Evolutionary conservation across 129 eudicot genomes (phyloP), one percentile per base, ranked within the genome.

Genomic region (Artemisia tridentata): DNA sequence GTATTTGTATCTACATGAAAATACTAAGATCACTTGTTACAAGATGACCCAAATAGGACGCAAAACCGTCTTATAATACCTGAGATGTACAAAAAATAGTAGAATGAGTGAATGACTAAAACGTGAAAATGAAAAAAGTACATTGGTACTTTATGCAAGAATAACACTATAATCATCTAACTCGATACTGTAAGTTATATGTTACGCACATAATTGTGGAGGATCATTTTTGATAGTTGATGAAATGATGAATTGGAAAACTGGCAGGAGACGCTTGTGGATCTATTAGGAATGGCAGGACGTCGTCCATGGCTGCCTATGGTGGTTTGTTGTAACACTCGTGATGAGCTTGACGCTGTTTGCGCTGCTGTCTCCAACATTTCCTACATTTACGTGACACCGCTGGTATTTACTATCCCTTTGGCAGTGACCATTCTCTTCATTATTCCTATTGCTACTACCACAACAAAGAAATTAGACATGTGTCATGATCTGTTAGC

Each of bases 281-380:
- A 90, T 71, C 84, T 95, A 4, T 64, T 90, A 58, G 83, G 93
- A 72, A 83, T 86, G 87, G 96, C 96, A 3, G 96, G 97, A 2
- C 89, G 91, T 21, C 92, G 88, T 23, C 78, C 92, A 3, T 76
- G 84, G 68, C 84, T 95, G 63, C 97, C 99, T 1, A 86, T 95
- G 58, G 89, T 88, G 71, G 92, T 95, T 21, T 90, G 99, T 69
- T 90, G 96, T 74, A 88, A 86, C 72, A 84, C 88, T 1, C 93
- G 97, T 12, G 99, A 95, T 45, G 93, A 95, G 81, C 96, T 95
- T 34, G 99, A 95, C 62, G 88, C 96, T 11, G 91, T 95, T 67
- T 95, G 89, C 82, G 84, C 84, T 69, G 84, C 88, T 29, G 81
- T 90, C 25, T 82, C 97, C 68, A 83, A 59, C 62, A 80, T 88